phyloP scores from a whole-genome alignment of 495 filamentous ascomycete species.

The Hypoxylon rickii region DNA sequence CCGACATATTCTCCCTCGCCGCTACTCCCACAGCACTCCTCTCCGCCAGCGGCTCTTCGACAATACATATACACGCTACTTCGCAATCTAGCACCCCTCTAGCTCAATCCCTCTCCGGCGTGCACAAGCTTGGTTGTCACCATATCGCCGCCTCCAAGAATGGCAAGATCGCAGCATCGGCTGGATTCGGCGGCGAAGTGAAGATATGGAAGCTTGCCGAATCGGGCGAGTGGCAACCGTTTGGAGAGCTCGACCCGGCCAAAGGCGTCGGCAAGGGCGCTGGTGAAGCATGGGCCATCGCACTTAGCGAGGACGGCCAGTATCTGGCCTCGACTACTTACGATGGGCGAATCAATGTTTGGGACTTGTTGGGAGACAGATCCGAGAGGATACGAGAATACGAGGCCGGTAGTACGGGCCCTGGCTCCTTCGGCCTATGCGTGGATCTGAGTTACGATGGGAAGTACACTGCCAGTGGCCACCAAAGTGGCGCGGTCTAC shows the following conservation, averaged over 20 bases:
- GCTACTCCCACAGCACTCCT: conserved; percentile 76
- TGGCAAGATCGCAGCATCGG: conserved; percentile 74
- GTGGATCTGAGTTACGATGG: conserved; percentile 81
- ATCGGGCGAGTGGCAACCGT: conserved; percentile 55
- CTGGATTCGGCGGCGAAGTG: conserved; percentile 85
- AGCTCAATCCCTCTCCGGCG: conserved; percentile 71
- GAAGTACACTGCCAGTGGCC: conserved; percentile 84
- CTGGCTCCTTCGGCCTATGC: conserved; percentile 74
- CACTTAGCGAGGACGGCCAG: conserved; percentile 78
- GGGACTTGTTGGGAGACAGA: conserved; percentile 65
- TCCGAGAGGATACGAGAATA: conserved; percentile 71
- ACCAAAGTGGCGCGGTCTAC: conserved; percentile 92
- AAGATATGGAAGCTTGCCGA: conserved; percentile 71
- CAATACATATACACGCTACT: conserved; percentile 76
- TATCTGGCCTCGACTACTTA: conserved; percentile 81
- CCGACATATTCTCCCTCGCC: conserved; percentile 88
- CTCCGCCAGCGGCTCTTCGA: conserved; percentile 81
- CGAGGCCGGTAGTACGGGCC: conserved; percentile 78
- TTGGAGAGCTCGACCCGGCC: conserved; percentile 39
- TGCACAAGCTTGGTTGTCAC: conserved; percentile 86
- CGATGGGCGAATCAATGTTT: conserved; percentile 85
- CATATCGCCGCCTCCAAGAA: conserved; percentile 73
- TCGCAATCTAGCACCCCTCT: conserved; percentile 71
- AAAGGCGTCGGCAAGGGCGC: conserved; percentile 48
- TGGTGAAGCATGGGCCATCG: conserved; percentile 82